phyloP scores from a whole-genome alignment of 2,329 filamentous ascomycete genomes.

The Trichoderma cornu-damae region DNA sequence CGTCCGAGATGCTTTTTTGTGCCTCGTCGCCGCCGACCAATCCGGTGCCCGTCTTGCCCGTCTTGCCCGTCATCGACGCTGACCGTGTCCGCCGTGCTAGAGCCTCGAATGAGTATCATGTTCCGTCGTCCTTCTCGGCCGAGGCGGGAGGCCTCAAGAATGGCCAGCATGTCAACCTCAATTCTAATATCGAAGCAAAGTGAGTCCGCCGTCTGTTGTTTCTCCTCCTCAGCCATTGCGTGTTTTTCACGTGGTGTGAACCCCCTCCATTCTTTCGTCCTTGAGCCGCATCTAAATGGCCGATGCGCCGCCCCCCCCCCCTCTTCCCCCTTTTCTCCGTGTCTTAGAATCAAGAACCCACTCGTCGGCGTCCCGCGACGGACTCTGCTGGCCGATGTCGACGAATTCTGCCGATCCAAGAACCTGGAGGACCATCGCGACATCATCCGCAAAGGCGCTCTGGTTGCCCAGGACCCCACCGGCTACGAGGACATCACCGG shows the following conservation, averaged over 20 bases:
- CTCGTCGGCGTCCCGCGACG: slow-evolving; percentile 49
- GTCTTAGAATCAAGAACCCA: slow-evolving; percentile 39
- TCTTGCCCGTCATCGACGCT: neutral
- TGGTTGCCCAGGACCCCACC: slow-evolving; percentile 66
- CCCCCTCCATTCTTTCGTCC: slow-evolving; percentile 3
- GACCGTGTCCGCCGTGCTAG: slow-evolving; percentile 19
- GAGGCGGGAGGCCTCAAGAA: slow-evolving; percentile 34
- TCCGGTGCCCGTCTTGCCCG: neutral
- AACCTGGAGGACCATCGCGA: slow-evolving; percentile 53
- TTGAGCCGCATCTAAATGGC: slow-evolving; percentile 4
- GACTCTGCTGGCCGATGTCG: slow-evolving; percentile 51
- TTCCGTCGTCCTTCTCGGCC: slow-evolving; percentile 30
- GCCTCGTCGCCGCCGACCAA: neutral
- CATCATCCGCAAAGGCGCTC: slow-evolving; percentile 62
- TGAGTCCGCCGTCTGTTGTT: slow-evolving; percentile 24
- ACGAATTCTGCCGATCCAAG: slow-evolving; percentile 57
- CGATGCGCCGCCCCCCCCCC: no score
- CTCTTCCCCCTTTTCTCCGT: neutral
- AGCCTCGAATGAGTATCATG: slow-evolving; percentile 27
- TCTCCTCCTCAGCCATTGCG: neutral
- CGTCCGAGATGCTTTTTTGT: no score
- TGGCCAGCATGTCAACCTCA: slow-evolving; percentile 39
- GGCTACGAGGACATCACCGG: slow-evolving; percentile 56
- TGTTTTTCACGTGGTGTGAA: slow-evolving; percentile 16
- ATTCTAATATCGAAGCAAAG: slow-evolving; percentile 44